Evolutionary conservation across 2,329 filamentous ascomycete genomes (phyloP), one percentile per base, ranked within the genome.

Genomic region (Ploettnerulaceae sp.): DNA sequence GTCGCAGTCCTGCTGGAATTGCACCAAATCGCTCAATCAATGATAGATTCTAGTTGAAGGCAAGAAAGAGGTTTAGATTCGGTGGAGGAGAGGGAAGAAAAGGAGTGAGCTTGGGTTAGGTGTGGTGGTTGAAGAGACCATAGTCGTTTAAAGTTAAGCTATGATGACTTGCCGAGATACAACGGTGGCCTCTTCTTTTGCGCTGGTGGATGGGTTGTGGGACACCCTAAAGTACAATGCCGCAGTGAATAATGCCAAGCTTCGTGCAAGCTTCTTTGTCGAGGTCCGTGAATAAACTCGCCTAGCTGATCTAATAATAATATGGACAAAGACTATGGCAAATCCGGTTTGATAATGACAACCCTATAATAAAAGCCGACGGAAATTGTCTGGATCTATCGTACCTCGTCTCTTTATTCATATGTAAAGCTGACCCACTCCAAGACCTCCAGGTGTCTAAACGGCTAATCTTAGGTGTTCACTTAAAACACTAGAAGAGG

Each of bases 1-100:
- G 51, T 55, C 54, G 56, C 57, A 60, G 55, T 57, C 58, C 58
- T 56, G 56, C 55, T 60, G 52, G 53, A 49, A 52, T 42, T 44
- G 45, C 51, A 56, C 58, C 55, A 54, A 51, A 53, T 55, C 43
- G 41, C 45, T 54, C 37, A 33, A 44, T 46, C 26, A 12, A 8
- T 33, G 7, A 22, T 38, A 45, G 25, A 39, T 46, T 44, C 48
- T 33, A 42, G 39, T 32, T 25, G 22, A 20, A 18, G 24, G 14
- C 15, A 14, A 44, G 17, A 29, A 36, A 15, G 17, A 36, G 22
- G 14, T 15, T 32, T 44, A 31, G 38, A 6, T 24, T 20, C 34
- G 17, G 28, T 34, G 22, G 21, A 39, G 34, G 20, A 24, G 22
- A 28, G 32, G n/a, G 35, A 25, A 25, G 18, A 17, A 15, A 21